A percentile compares a stretch with the other conserved stretches of the same genome.
These are phyloP conservation scores for Calocybe gangraenosa DNA, from an alignment of 768 basidiomycete species.

Conservation along the genomic window DNA sequence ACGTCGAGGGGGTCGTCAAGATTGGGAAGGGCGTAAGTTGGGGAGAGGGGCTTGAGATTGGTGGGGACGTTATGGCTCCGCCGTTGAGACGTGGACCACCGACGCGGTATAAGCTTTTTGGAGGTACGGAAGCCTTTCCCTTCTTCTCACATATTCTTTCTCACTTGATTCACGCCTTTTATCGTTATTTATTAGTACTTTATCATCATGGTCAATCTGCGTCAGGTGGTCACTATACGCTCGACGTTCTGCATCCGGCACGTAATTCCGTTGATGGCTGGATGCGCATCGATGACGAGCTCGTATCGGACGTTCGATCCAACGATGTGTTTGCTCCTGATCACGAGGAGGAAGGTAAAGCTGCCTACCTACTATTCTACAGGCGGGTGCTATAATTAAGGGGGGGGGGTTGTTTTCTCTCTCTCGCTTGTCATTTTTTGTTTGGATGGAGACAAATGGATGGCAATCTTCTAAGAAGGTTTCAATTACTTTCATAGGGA, in stretches of 20 bases:
- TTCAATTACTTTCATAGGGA: no score
- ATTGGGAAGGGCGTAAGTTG: constrained; percentile 79
- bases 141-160: neutral
- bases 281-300: constrained; percentile 93
- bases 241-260: constrained; percentile 77
- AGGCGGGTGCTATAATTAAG: no score
- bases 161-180: neutral
- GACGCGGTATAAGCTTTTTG: constrained; percentile 76
- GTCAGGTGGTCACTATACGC: constrained; percentile 92
- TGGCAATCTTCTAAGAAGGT: no score
- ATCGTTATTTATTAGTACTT: constrained; percentile 47
- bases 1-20: constrained; percentile 77
- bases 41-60: constrained; percentile 73
- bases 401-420: no score
- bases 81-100: constrained; percentile 38
- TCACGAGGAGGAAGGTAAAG: constrained; percentile 52
- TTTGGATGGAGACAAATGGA: no score
- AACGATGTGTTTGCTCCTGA: constrained; percentile 68
- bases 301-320: constrained; percentile 66
- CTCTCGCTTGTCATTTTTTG: no score
- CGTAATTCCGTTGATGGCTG: constrained; percentile 67
- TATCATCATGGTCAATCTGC: constrained; percentile 94
- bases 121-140: constrained; percentile 45
- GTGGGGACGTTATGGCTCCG: constrained; percentile 63
- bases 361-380: constrained; percentile 89